Conservation (phyloP, 208 protist genomes). For the Acanthamoeba quina region DNA sequence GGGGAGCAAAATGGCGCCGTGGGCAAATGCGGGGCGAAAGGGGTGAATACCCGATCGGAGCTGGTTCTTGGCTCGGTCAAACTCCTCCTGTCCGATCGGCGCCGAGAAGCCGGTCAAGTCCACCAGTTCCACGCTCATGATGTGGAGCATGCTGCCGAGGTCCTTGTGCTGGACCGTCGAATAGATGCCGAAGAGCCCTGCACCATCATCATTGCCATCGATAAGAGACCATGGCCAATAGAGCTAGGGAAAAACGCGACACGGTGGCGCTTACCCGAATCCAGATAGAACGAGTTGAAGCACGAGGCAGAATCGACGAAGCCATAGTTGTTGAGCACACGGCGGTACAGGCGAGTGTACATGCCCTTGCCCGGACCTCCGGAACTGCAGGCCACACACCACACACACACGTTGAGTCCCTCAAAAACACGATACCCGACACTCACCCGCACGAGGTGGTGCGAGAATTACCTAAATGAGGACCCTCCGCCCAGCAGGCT, state of each 20-base stretch:
- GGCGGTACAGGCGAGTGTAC: constrained; percentile 85
- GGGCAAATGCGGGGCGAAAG: not conserved
- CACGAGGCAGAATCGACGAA: constrained; percentile 74
- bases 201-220: not conserved
- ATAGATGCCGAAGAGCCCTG: constrained; percentile 79
- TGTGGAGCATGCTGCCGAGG: constrained; percentile 43
- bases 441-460: constrained; percentile 56
- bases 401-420: not conserved
- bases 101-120: not conserved
- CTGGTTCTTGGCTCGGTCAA: constrained; percentile 85
- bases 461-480: constrained; percentile 78
- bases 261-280: constrained; percentile 63
- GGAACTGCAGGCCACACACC: not conserved
- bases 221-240: not conserved
- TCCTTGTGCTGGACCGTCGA: constrained; percentile 16
- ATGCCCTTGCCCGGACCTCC: constrained; percentile 88
- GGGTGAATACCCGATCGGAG: constrained; percentile 8
- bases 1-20: no score
- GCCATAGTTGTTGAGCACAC: constrained; percentile 81
- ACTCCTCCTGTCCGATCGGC: constrained; percentile 72
- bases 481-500: constrained; percentile 86
- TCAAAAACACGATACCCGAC: not conserved
- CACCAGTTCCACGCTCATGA: constrained; percentile 11
- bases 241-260: not conserved
- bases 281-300: constrained; percentile 80